phyloP scores from a whole-genome alignment of 1,139 yeast species.

The Saccharomyces hybrid region DNA sequence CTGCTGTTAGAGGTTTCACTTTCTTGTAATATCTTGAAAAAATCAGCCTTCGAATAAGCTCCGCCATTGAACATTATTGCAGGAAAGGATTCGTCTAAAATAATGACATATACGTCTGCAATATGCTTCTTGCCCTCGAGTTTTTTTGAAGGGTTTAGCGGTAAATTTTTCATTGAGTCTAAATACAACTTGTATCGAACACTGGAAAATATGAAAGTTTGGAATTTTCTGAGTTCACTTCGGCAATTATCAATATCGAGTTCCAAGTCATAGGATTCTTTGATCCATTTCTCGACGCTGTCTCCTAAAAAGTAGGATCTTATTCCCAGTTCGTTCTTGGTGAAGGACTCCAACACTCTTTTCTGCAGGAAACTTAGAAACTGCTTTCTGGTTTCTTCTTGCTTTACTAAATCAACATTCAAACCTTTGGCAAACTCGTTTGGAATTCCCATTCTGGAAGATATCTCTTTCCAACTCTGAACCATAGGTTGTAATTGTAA shows the following conservation, averaged over 20 bases:
- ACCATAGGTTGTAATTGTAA: not conserved
- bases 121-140: slow-evolving; percentile 5
- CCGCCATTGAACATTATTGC: not conserved
- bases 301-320: slow-evolving; percentile 10
- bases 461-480: not conserved
- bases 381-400: not conserved
- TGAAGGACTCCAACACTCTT: slow-evolving; percentile 2
- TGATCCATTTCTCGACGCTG: slow-evolving; percentile 13
- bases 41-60: not conserved
- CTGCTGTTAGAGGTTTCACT: slow-evolving; percentile 6
- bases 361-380: not conserved
- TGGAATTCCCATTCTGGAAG: not conserved
- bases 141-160: not conserved
- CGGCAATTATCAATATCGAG: slow-evolving; percentile 7
- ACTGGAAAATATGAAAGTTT: slow-evolving; percentile 7
- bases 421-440: not conserved
- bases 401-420: not conserved
- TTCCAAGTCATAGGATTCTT: slow-evolving; percentile 12
- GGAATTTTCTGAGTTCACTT: slow-evolving; percentile 7
- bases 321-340: slow-evolving; percentile 1
- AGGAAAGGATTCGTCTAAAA: slow-evolving; percentile 1
- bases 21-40: not conserved
- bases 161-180: slow-evolving; percentile 6
- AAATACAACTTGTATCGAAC: slow-evolving; percentile 11
- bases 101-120: slow-evolving; percentile 9